Evolutionary conservation across 1,139 yeast genomes (phyloP), one percentile per base, ranked within the genome.

Genomic region (Scheffersomyces stambukii): DNA sequence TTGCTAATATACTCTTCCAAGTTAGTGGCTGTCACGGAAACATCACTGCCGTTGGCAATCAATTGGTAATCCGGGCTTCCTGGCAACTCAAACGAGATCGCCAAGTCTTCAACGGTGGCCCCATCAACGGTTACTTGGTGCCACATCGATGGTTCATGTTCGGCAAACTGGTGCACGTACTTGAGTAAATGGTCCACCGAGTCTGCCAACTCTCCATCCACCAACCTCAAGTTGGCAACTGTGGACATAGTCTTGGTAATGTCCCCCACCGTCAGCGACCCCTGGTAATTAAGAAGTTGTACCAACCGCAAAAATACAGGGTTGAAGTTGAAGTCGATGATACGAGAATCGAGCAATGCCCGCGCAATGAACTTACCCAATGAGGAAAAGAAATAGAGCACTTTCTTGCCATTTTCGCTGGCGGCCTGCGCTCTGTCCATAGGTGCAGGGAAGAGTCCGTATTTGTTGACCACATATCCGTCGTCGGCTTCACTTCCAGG

Each of bases 351-450:
- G 30, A 91, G 57, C 51, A 89, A 61, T 0, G 96, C 83, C 36
- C 97, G 67, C 0, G 96, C 96, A 33, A 89, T 66, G 47, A 91
- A 86, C 33, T 75, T 79, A 2, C 98, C 98, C 36, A 91, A 57
- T 12, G 77, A 69, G 12, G 69, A 65, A 54, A 84, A 91, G 25
- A 80, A 56, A 24, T 68, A 66, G 12, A 81, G 36, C 0, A 68
- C 57, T 35, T 67, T 70, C 16, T 58, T 57, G 3, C 73, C 74
- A 24, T 64, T 58, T 15, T 61, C 65, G 9, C 56, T 41, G 3
- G 46, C 37, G 2, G 50, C 25, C 26, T 56, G 56, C 1, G 37
- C 32, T 15, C 46, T 46, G 41, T 57, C 59, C 35, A 81, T 39
- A 0, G 96, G 94, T 2, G 65, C 48, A 1, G 97, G 97, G 48